phyloP scores from a whole-genome alignment of 306 rosid species.

The Trifolium dubium region DNA sequence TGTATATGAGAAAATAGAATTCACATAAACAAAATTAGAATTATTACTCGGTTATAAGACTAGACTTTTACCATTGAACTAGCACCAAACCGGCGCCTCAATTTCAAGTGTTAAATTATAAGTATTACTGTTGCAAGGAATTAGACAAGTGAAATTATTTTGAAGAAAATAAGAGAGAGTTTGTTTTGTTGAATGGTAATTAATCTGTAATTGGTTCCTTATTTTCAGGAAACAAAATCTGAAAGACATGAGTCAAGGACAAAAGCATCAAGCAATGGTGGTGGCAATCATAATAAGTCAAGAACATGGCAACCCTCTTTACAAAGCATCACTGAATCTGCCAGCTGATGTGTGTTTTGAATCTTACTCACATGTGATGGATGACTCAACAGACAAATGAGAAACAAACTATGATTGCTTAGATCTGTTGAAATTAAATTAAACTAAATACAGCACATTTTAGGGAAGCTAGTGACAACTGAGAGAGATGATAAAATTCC shows the following conservation, averaged over 20 bases:
- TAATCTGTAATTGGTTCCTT: neutral
- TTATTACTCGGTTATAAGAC: too few relatives aligned
- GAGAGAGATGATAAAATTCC: conserved; percentile 39
- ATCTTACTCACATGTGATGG: conserved; percentile 49
- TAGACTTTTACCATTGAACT: too few relatives aligned
- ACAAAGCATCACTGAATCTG: conserved; percentile 77
- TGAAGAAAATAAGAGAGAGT: neutral
- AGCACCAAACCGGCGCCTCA: too few relatives aligned
- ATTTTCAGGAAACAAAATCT: conserved; percentile 56
- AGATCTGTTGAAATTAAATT: conserved; percentile 46
- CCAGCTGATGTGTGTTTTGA: conserved; percentile 53
- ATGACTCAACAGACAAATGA: conserved; percentile 19
- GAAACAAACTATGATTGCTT: conserved; percentile 37
- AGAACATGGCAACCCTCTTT: conserved; percentile 89
- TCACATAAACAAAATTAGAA: neutral
- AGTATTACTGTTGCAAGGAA: neutral
- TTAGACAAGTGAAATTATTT: neutral
- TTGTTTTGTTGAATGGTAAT: neutral
- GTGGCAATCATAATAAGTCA: conserved; percentile 60
- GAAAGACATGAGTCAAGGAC: conserved; percentile 68
- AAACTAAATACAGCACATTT: conserved; percentile 32
- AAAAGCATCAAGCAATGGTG: conserved; percentile 45
- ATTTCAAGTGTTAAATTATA: too few relatives aligned
- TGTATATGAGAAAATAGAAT: neutral
- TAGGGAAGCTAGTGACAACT: conserved; percentile 38